Percentiles rank a stretch among this genome's conserved stretches.
Conservation (phyloP, 2,329 filamentous ascomycete species). For the Orbilia oligospora region DNA sequence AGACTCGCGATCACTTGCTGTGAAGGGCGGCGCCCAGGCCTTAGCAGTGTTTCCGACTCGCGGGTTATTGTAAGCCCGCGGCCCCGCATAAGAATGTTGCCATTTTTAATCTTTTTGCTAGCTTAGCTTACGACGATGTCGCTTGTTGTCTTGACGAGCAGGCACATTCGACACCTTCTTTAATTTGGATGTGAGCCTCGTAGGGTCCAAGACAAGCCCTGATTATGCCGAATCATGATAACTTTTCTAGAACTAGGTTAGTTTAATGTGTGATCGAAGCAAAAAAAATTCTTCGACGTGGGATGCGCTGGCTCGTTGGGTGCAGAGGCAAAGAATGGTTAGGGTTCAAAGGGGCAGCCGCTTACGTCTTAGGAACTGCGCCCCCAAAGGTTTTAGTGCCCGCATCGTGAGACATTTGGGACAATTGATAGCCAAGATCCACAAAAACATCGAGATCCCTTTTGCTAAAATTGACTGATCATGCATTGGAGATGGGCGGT, state of each 20-base stretch:
- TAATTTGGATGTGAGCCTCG: conserved; percentile 5
- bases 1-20: conserved; percentile 8
- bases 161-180: conserved; percentile 9
- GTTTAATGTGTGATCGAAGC: neutral
- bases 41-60: conserved; percentile 11
- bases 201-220: conserved; percentile 22
- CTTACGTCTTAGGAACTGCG: conserved; percentile 38
- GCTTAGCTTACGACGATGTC: conserved; percentile 13
- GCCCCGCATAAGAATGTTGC: conserved; percentile 5
- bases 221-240: conserved; percentile 24
- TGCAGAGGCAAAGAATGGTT: neutral
- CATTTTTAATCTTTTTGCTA: conserved; percentile 25
- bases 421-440: conserved; percentile 16
- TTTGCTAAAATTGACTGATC: neutral
- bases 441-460: neutral
- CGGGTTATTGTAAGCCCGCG: conserved; percentile 13
- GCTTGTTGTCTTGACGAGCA: conserved; percentile 22
- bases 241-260: conserved; percentile 33
- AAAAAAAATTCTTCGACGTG: conserved; percentile 24
- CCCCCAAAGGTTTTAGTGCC: conserved; percentile 36
- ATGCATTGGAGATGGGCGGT: neutral
- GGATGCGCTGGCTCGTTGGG: conserved; percentile 12
- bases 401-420: conserved; percentile 23
- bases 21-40: conserved; percentile 19
- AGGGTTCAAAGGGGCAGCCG: conserved; percentile 26